Evolutionary conservation across 352 stramenopile species (phyloP), one percentile per base, ranked within the genome.

Genomic region (Phytophthora litchii): DNA sequence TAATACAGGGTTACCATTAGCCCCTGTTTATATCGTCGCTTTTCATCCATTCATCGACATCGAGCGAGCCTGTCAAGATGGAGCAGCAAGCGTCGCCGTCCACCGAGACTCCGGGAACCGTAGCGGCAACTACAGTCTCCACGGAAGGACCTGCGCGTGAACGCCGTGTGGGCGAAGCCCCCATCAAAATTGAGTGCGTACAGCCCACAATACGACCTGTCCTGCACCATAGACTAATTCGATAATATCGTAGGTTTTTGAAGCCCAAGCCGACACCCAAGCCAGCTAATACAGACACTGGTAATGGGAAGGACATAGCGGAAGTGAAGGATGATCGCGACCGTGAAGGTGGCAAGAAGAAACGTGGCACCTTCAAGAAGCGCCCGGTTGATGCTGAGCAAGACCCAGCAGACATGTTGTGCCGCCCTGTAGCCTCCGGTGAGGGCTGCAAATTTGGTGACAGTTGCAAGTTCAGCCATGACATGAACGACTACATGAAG

Each of bases 401-500:
- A 50, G 83, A 94, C 60, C 80, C 86, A 4, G 70, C 82, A 0
- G 81, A 90, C 44, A 54, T 61, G 44, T 64, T 95, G 27, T 95
- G 86, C 45, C 83, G 86, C 5, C 67, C 71, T 2, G 65, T 93
- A 20, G 86, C 88, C 12, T 76, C 74, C 2, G 82, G 76, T 17
- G 79, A 87, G 31, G 50, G 51, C 27, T 96, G 88, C 48, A 37
- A 77, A 27, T 95, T 89, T 50, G 78, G 76, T 31, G 80, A 95
- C 48, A 71, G 40, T 49, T 96, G 88, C 72, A 95, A 94, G 68
- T 96, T 92, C 61, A 94, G 71, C 53, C 88, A 96, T 67, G 83
- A 96, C 54, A 66, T 92, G 23, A 55, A 64, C 29, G 81, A 88
- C 58, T 95, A 86, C 67, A 91, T 96, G 76, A 88, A 88, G 67